Conservation (phyloP, 352 stramenopile genomes). For the Thraustotheca clavata region DNA sequence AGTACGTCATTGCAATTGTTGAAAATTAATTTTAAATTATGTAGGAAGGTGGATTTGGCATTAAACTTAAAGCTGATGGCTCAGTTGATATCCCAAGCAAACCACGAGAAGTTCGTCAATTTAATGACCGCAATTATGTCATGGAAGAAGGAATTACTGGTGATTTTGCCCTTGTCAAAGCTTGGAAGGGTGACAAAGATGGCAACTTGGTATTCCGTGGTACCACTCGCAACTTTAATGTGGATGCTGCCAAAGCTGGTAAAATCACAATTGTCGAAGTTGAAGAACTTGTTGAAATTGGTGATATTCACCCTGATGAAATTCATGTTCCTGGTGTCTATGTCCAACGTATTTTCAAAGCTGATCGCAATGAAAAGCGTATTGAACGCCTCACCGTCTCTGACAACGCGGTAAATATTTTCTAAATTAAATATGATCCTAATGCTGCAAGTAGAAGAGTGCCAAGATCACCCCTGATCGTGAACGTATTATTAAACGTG, state of each 20-base stretch:
- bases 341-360: constrained; percentile 92
- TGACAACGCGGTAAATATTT: constrained; percentile 37
- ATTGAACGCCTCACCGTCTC: constrained; percentile 91
- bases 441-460: not conserved
- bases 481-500: constrained; percentile 91
- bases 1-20: constrained; percentile 22
- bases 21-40: not conserved
- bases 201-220: constrained; percentile 95
- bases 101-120: constrained; percentile 58
- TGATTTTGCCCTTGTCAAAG: constrained; percentile 93
- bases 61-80: constrained; percentile 63
- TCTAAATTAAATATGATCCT: not conserved
- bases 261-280: constrained; percentile 92
- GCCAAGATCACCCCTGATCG: constrained; percentile 65
- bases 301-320: constrained; percentile 90
- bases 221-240: constrained; percentile 95
- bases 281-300: constrained; percentile 91
- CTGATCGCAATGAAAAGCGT: constrained; percentile 84
- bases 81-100: constrained; percentile 57
- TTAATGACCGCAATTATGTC: constrained; percentile 89
- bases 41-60: constrained; percentile 64
- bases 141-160: constrained; percentile 93
- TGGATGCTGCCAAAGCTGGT: constrained; percentile 91
- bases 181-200: constrained; percentile 92
- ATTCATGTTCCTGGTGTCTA: constrained; percentile 95